Evolutionary conservation across 1,284 basidiomycete species (phyloP), one percentile per base, ranked within the genome.

Genomic region (Melampsora abietis-canadensis): DNA sequence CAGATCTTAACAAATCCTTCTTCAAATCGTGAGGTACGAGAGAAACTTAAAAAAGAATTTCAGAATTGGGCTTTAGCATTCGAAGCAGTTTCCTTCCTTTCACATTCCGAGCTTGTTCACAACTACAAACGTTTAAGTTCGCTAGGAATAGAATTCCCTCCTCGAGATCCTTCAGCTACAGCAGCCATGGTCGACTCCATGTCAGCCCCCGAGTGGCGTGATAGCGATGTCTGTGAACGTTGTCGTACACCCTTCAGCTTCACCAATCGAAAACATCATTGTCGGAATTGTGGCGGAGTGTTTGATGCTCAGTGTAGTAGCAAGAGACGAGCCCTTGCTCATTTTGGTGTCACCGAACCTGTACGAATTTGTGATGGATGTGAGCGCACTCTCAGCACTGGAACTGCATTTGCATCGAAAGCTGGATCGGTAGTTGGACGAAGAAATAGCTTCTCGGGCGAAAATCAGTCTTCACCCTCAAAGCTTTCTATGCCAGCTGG

Each of bases 261-360:
- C 79, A 97, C 94, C 54, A 98, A 97, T 81, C 88, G 96, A 76
- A 98, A 98, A 82, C 96, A 98, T 81, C 96, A 99, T 82, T 99
- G 96, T 82, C 88, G 96, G 8, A 98, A 98, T 82, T 99, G 96
- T 82, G 96, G 96, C 10, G 89, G 91, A 80, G 92, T 98, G 21
- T 98, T 97, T 80, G 94, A 97, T 83, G 92, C 95, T 76, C 87
- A 89, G 69, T 99, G 96, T 82, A 94, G 93, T 0, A 89, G 90
- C 51, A 92, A 93, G 82, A 85, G 86, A 1, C 87, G 93, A 83
- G 84, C 92, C 0, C 85, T 98, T 15, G 94, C 96, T 0, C 92
- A 94, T 82, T 97, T 92, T 80, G 96, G 96, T 14, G 94, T 98
- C 79, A 86, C 89, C 2, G 91, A 97, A 80, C 89, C 92, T 69